phyloP scores from a whole-genome alignment of 2,329 filamentous ascomycete species.

The Botrytis sinoallii region DNA sequence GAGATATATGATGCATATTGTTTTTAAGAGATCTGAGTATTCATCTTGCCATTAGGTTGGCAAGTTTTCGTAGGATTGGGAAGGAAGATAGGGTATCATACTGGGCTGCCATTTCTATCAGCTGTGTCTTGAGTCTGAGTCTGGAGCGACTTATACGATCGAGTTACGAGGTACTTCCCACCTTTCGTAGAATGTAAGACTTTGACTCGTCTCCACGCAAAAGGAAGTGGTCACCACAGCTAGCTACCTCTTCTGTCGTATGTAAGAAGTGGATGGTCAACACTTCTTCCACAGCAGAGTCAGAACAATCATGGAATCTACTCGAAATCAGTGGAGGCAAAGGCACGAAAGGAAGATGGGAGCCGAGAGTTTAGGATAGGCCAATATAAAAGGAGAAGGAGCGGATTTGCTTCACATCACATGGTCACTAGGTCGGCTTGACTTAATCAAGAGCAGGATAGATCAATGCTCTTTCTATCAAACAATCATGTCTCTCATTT shows the following conservation, averaged over 20 bases:
- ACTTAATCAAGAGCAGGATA: background rate
- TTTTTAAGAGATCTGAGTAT: too few relatives aligned
- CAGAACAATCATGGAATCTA: background rate
- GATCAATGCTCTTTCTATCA: background rate
- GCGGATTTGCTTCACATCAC: background rate
- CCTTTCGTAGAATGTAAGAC: too few relatives aligned
- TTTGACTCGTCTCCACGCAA: background rate
- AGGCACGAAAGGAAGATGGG: background rate
- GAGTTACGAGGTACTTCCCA: accelerated
- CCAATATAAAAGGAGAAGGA: background rate
- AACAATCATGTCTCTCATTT: background rate
- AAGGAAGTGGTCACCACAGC: background rate
- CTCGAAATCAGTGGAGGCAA: background rate
- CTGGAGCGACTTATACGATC: too few relatives aligned
- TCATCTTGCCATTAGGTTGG: too few relatives aligned
- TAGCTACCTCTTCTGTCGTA: too few relatives aligned
- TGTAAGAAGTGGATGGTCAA: too few relatives aligned
- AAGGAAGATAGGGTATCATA: too few relatives aligned
- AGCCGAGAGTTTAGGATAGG: background rate
- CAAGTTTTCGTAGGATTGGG: too few relatives aligned
- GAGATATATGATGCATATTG: too few relatives aligned
- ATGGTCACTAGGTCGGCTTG: background rate
- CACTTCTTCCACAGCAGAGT: background rate
- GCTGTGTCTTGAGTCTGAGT: too few relatives aligned
- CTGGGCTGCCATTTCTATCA: too few relatives aligned